Percentiles rank a stretch among this genome's conserved stretches.
These are phyloP conservation scores for Solanum corneliomulleri DNA, from an alignment of 257 asterid species.

Conservation along the genomic window DNA sequence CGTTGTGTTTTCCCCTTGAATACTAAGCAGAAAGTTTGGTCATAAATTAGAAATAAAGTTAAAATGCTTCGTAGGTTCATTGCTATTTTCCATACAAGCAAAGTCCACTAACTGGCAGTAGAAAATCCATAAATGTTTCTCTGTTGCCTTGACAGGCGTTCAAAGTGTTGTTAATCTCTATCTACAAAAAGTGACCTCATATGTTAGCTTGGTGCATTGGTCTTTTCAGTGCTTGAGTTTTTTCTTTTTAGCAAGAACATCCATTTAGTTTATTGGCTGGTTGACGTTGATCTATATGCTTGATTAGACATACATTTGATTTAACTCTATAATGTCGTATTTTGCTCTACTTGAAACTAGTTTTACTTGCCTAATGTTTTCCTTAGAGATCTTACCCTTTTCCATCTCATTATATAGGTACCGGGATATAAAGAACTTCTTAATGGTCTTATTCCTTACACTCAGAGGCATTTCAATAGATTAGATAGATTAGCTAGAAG, in stretches of 20 bases:
- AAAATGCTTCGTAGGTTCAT: not conserved
- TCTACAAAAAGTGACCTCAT: not conserved
- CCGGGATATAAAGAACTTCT: constrained; percentile 60
- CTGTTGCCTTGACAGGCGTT: not conserved
- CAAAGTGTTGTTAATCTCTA: not conserved
- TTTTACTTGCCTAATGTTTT: not conserved
- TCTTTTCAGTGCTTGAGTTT: not conserved
- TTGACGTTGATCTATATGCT: not conserved
- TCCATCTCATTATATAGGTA: constrained; percentile 24
- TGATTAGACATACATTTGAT: not conserved
- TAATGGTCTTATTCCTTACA: constrained; percentile 77
- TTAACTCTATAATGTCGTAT: not conserved
- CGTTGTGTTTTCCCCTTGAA: not conserved
- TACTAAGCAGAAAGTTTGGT: not conserved
- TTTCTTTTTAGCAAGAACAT: not conserved
- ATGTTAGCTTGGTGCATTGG: not conserved
- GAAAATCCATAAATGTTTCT: not conserved
- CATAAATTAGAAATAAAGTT: not conserved
- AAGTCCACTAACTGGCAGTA: not conserved
- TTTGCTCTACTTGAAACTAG: not conserved
- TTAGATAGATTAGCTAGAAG: constrained; percentile 69
- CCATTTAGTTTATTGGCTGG: not conserved
- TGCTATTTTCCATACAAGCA: not conserved
- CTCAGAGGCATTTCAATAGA: constrained; percentile 74
- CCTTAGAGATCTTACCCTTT: not conserved